These are phyloP conservation scores for Taphrina communis DNA, from an alignment of 1,139 yeast genomes.

Conservation along the genomic window DNA sequence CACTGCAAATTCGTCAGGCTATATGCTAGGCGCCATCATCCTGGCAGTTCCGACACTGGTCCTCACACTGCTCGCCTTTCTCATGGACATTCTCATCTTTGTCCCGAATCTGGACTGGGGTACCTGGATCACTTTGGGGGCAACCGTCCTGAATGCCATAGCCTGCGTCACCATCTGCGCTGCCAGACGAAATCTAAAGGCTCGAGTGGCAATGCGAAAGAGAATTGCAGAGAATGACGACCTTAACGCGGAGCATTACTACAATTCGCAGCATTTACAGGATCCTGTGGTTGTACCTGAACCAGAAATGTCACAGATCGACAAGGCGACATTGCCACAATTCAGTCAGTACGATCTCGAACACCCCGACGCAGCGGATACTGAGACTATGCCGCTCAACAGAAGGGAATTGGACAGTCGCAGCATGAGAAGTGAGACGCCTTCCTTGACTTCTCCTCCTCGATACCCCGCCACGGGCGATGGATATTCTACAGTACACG, in stretches of 20 bases:
- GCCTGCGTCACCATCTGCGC: slow-evolving; percentile 57
- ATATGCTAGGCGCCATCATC: slow-evolving; percentile 54
- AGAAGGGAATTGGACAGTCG: slow-evolving; percentile 11
- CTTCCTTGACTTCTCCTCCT: slow-evolving; percentile 25
- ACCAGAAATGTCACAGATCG: slow-evolving; percentile 18
- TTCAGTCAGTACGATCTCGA: slow-evolving; percentile 29
- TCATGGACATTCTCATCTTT: slow-evolving; percentile 62
- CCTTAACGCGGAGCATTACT: slow-evolving; percentile 29
- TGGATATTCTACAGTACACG: background rate
- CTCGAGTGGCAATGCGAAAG: slow-evolving; percentile 55
- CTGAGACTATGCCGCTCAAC: slow-evolving; percentile 9
- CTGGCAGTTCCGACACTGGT: slow-evolving; percentile 59
- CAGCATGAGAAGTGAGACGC: slow-evolving; percentile 20
- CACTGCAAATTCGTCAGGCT: slow-evolving; percentile 53
- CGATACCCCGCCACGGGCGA: slow-evolving; percentile 2
- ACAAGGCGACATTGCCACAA: slow-evolving; percentile 32
- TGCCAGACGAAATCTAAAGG: slow-evolving; percentile 60
- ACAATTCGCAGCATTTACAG: slow-evolving; percentile 13
- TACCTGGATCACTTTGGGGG: slow-evolving; percentile 61
- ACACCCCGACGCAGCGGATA: slow-evolving; percentile 2
- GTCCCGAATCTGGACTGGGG: slow-evolving; percentile 61
- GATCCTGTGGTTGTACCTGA: slow-evolving; percentile 5
- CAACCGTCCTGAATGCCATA: slow-evolving; percentile 56
- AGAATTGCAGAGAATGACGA: slow-evolving; percentile 47
- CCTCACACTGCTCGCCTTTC: slow-evolving; percentile 59